Percentiles rank a stretch among this genome's conserved stretches.
Conservation (phyloP, 305 asterid genomes). For the Ajuga reptans region DNA sequence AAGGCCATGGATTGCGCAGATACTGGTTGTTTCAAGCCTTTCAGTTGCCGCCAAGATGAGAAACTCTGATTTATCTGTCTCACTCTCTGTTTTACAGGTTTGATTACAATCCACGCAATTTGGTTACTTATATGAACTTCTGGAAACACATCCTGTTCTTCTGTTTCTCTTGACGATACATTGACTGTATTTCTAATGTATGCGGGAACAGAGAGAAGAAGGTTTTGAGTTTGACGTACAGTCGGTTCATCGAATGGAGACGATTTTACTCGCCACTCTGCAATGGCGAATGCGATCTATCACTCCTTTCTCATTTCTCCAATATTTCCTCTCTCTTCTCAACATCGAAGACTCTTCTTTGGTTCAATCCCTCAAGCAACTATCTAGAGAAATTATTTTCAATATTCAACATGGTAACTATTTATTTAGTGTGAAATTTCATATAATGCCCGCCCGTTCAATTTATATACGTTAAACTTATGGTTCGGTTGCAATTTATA, state of each 20-base stretch:
- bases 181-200: background rate
- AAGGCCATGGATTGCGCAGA: constrained; percentile 44
- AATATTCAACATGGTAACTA: constrained; percentile 37
- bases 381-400: constrained; percentile 42
- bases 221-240: constrained; percentile 34
- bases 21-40: constrained; percentile 44
- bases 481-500: background rate
- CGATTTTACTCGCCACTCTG: constrained; percentile 38
- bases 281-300: constrained; percentile 59
- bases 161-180: background rate
- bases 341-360: constrained; percentile 24
- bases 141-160: background rate
- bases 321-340: constrained; percentile 33
- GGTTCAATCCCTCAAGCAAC: constrained; percentile 26
- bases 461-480: background rate
- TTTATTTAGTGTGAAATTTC: too few relatives aligned
- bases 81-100: constrained; percentile 40
- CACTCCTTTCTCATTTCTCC: constrained; percentile 62
- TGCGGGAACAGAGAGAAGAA: constrained; percentile 37
- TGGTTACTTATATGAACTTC: background rate
- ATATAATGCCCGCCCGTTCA: background rate
- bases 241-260: constrained; percentile 54
- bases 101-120: background rate
- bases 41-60: constrained; percentile 61
- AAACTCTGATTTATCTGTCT: constrained; percentile 28